Conservation (phyloP, 2,329 filamentous ascomycete genomes). For the Volutella citrinella region DNA sequence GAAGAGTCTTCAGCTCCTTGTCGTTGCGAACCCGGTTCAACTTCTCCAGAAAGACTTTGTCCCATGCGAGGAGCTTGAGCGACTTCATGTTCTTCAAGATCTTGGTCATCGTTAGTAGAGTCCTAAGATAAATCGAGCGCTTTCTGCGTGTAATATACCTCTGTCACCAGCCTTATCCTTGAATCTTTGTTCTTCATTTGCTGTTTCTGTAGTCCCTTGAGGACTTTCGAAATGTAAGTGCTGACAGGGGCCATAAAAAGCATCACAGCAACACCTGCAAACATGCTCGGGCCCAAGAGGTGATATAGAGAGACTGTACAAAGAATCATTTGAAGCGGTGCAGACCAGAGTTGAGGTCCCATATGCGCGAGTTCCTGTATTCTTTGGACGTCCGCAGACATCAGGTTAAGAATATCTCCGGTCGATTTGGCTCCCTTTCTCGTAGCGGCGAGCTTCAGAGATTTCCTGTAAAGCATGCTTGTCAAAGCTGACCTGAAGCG, state of each 20-base stretch:
- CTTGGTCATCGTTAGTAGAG: too few species aligned
- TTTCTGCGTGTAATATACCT: too few species aligned
- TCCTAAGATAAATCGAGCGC: too few species aligned
- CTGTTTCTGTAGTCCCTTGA: slow-evolving; percentile 1
- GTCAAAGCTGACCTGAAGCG: slow-evolving; percentile 1
- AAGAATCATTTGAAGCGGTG: slow-evolving; percentile 1
- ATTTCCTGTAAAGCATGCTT: slow-evolving; percentile 1
- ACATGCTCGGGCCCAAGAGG: slow-evolving; percentile 2
- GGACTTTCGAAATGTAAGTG: slow-evolving; percentile 1
- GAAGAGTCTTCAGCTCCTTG: slow-evolving; percentile 1
- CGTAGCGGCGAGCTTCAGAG: slow-evolving; percentile 1
- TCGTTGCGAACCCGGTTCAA: slow-evolving; percentile 1
- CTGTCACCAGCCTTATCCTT: slow-evolving; percentile 1
- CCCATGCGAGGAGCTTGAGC: slow-evolving; percentile 3
- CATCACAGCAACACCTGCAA: slow-evolving; percentile 3
- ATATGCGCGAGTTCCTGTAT: slow-evolving; percentile 1
- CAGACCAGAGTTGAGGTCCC: slow-evolving; percentile 1
- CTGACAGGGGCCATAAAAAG: slow-evolving; percentile 1
- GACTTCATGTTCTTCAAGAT: slow-evolving; percentile 2
- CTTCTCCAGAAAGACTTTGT: background rate
- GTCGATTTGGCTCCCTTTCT: slow-evolving; percentile 1
- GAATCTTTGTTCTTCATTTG: slow-evolving; percentile 6
- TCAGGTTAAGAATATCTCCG: slow-evolving; percentile 2
- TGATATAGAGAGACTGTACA: slow-evolving; percentile 2
- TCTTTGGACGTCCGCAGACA: background rate